Conservation (phyloP, 2,329 filamentous ascomycete species). For the Aspergillus novofumigatus region DNA sequence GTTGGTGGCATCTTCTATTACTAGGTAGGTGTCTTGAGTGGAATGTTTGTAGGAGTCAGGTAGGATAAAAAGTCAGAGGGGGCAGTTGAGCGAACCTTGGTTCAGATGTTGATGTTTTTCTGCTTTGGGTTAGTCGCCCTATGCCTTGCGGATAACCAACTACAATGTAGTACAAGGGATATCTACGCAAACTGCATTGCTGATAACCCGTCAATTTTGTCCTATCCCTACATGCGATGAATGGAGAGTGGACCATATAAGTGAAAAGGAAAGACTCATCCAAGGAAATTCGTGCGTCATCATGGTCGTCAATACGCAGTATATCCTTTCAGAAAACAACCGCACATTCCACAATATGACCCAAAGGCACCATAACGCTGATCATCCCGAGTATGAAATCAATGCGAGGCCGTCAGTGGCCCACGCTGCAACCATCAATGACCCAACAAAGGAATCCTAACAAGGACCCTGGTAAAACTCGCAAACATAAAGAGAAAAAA, state of each 20-base stretch:
- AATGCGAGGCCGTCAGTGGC: conserved; percentile 9
- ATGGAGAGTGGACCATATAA: conserved; percentile 15
- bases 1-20: conserved; percentile 1
- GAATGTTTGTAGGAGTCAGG: background rate
- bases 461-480: too few relatives aligned
- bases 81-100: conserved; percentile 2
- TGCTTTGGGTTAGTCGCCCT: background rate
- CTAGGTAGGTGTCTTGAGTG: background rate
- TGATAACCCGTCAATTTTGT: background rate
- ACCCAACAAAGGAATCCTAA: background rate
- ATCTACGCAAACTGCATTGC: too few relatives aligned
- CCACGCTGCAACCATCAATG: conserved; percentile 10
- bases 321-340: conserved; percentile 19
- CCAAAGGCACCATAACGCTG: conserved; percentile 18
- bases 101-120: conserved; percentile 9
- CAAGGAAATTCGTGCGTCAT: conserved; percentile 36
- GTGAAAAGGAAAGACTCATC: conserved; percentile 9
- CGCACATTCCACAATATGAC: conserved; percentile 14
- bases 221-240: background rate
- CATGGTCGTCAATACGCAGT: conserved; percentile 28
- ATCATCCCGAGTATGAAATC: conserved; percentile 13
- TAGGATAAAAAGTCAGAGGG: background rate
- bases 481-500: background rate
- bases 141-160: too few relatives aligned
- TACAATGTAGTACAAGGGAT: too few relatives aligned